Percentiles rank a stretch among this genome's conserved stretches.
Conservation (phyloP, 164 flowering plant species). For the Paratinospora sagittata region DNA sequence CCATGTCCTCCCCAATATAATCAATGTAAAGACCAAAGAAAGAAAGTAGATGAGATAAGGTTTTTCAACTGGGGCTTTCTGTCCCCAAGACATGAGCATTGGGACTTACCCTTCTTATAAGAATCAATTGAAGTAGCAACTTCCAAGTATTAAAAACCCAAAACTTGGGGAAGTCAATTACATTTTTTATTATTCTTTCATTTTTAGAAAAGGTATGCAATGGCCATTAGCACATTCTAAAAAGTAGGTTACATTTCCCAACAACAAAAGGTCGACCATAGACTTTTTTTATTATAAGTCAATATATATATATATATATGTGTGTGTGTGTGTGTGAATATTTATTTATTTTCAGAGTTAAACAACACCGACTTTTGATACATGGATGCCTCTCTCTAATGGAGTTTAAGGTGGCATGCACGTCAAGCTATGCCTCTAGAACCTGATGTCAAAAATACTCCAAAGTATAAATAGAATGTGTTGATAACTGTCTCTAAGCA, state of each 20-base stretch:
- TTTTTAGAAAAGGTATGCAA: neutral
- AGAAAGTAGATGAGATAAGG: neutral
- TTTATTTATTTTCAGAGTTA: neutral
- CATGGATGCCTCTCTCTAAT: neutral
- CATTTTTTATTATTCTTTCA: too few species aligned
- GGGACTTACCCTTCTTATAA: too few species aligned
- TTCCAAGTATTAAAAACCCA: neutral
- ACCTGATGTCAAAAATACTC: too few species aligned
- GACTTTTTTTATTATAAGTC: too few species aligned
- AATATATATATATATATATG: neutral
- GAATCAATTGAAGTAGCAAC: too few species aligned
- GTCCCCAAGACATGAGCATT: neutral
- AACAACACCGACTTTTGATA: neutral
- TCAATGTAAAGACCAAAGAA: neutral
- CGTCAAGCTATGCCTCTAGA: too few species aligned
- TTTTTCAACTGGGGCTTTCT: too few species aligned
- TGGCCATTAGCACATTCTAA: neutral
- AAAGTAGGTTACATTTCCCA: neutral
- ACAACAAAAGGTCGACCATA: neutral
- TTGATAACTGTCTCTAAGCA: neutral
- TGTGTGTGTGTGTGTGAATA: too few species aligned
- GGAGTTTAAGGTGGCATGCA: slow-evolving; percentile 1
- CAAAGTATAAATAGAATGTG: neutral
- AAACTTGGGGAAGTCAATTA: neutral
- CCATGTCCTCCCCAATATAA: neutral